Conservation (phyloP, 169 alveolate species). For the Plasmodium reichenowi region DNA sequence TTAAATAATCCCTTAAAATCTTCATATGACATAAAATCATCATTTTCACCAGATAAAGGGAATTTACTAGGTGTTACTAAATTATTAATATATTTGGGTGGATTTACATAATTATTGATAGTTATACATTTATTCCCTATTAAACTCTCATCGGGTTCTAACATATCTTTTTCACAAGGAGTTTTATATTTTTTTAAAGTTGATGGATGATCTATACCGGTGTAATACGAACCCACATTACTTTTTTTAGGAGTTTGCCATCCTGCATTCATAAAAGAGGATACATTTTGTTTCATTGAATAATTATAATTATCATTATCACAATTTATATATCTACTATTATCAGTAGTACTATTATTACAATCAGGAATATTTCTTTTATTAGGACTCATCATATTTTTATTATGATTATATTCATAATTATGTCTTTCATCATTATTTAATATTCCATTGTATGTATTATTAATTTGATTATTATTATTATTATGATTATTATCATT, state of each 20-base stretch:
- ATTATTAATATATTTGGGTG: slow-evolving; percentile 66
- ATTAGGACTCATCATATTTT: neutral
- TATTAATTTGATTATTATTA: too few relatives aligned
- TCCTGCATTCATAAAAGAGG: slow-evolving; percentile 34
- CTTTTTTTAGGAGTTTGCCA: slow-evolving; percentile 74
- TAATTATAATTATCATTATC: neutral
- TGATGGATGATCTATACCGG: slow-evolving; percentile 58
- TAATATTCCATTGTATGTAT: neutral
- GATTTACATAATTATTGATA: slow-evolving; percentile 71
- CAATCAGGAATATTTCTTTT: neutral
- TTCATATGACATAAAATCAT: slow-evolving; percentile 45
- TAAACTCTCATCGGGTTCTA: slow-evolving; percentile 73
- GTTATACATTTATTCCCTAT: slow-evolving; percentile 76
- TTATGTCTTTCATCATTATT: neutral
- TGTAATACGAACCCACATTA: slow-evolving; percentile 42
- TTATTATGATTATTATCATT: slow-evolving; percentile 5
- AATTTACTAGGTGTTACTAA: slow-evolving; percentile 33
- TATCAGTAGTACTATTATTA: neutral
- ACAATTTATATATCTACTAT: neutral
- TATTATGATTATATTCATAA: too few relatives aligned
- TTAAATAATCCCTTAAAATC: slow-evolving; percentile 63
- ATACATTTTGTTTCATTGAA: slow-evolving; percentile 7
- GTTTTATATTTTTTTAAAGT: slow-evolving; percentile 62
- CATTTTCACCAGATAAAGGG: slow-evolving; percentile 71
- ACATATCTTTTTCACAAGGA: slow-evolving; percentile 76